These are phyloP conservation scores for Pinus tabuliformis DNA, from an alignment of 75 land plant species.

Conservation along the genomic window DNA sequence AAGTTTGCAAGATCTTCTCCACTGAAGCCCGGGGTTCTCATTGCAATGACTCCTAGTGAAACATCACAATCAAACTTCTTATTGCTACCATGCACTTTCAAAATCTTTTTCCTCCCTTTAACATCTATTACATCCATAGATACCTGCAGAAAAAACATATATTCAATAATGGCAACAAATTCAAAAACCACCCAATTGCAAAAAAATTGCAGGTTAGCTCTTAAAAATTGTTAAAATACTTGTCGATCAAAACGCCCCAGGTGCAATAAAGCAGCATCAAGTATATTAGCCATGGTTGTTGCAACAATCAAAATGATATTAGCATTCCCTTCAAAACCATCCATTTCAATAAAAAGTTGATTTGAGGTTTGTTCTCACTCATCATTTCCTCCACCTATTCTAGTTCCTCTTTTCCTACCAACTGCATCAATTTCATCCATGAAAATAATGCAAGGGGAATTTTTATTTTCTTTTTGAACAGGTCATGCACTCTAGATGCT, in stretches of 20 bases:
- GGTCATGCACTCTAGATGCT: no score
- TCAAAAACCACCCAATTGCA: neutral
- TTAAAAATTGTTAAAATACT: conserved; percentile 26
- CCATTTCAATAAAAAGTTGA: conserved; percentile 78
- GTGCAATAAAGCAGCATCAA: conserved; percentile 87
- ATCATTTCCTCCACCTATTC: no score
- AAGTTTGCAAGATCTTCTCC: conserved; percentile 86
- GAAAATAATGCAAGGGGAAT: no score
- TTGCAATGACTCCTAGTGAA: conserved; percentile 59
- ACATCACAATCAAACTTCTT: conserved; percentile 77
- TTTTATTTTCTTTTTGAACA: no score
- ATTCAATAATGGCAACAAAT: neutral
- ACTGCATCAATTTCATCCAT: no score
- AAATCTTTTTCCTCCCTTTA: conserved; percentile 72
- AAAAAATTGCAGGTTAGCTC: no score
- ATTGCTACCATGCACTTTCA: conserved; percentile 71
- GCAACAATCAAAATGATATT: conserved; percentile 88
- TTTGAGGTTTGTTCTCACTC: no score
- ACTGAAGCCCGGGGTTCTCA: conserved; percentile 89
- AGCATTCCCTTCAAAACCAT: conserved; percentile 97
- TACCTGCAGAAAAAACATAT: conserved; percentile 42
- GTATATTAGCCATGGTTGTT: conserved; percentile 92
- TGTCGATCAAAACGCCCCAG: conserved; percentile 96
- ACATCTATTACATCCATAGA: conserved; percentile 76
- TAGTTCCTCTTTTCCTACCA: no score